These are phyloP conservation scores for Colletotrichum sansevieriae DNA, from an alignment of 2,329 filamentous ascomycete genomes.

Conservation along the genomic window DNA sequence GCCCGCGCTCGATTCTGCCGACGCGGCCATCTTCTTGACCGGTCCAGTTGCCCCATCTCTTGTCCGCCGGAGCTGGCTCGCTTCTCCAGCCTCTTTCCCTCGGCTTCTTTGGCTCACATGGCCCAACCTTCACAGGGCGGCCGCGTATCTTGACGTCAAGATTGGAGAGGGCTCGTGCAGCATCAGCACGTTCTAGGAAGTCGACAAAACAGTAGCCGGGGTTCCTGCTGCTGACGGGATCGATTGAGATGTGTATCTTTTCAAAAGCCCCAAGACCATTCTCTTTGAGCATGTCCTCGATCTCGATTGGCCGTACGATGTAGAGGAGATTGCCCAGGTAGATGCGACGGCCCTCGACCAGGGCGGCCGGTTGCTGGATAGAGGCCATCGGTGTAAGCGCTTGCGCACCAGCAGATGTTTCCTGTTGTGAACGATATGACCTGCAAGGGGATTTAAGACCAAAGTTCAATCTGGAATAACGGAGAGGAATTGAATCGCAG, in stretches of 20 bases:
- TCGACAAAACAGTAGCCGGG: constrained; percentile 83
- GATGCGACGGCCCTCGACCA: constrained; percentile 59
- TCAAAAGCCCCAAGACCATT: constrained; percentile 55
- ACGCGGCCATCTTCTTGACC: constrained; percentile 37
- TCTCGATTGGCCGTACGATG: constrained; percentile 66
- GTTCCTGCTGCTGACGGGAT: constrained; percentile 76
- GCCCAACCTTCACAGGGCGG: constrained; percentile 73
- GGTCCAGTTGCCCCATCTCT: constrained; percentile 62
- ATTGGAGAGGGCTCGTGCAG: constrained; percentile 67
- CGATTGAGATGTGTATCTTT: constrained; percentile 76
- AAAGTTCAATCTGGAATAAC: too few relatives aligned
- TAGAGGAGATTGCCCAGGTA: constrained; percentile 75
- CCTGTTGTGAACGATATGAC: too few relatives aligned
- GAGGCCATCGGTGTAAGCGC: constrained; percentile 2
- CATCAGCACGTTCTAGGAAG: constrained; percentile 68
- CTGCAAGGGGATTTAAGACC: too few relatives aligned
- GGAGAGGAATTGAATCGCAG: too few relatives aligned
- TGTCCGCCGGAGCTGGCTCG: constrained; percentile 48
- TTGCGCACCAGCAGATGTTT: not conserved
- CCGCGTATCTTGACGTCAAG: constrained; percentile 68
- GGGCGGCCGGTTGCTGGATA: constrained; percentile 18
- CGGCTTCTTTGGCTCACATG: constrained; percentile 68
- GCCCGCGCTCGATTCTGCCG: constrained; percentile 45
- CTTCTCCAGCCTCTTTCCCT: constrained; percentile 41
- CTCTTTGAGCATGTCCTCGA: constrained; percentile 69